phyloP scores from a whole-genome alignment of 1,284 basidiomycete species.

The Pascua sp. region DNA sequence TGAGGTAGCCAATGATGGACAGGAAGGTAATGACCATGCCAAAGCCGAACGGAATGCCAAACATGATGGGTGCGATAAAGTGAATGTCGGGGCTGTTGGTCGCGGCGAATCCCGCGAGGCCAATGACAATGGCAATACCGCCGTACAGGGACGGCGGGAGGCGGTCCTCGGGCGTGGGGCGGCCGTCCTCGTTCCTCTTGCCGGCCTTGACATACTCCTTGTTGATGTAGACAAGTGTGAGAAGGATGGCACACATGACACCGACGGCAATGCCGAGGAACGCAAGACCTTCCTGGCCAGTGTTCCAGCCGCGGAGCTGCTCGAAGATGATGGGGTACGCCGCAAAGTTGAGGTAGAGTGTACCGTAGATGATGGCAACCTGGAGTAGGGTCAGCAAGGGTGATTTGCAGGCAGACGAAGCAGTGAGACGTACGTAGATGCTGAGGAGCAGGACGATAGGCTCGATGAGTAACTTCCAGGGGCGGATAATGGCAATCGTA shows the following conservation, averaged over 20 bases:
- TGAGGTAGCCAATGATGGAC: constrained; percentile 53
- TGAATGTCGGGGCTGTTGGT: constrained; percentile 44
- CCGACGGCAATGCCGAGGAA: constrained; percentile 66
- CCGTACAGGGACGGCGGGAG: constrained; percentile 56
- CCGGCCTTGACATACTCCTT: constrained; percentile 54
- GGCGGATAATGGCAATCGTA: constrained; percentile 48
- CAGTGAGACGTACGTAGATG: constrained; percentile 51
- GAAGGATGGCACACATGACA: constrained; percentile 56
- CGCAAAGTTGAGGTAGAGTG: constrained; percentile 43
- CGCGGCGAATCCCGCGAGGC: constrained; percentile 48
- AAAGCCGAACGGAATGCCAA: constrained; percentile 60
- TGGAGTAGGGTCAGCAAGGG: constrained; percentile 26
- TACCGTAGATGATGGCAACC: constrained; percentile 56
- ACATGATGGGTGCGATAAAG: constrained; percentile 58
- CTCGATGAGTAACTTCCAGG: constrained; percentile 55
- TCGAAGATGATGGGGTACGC: constrained; percentile 62
- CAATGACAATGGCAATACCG: constrained; percentile 42
- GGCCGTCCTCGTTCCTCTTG: constrained; percentile 14
- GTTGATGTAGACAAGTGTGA: constrained; percentile 55
- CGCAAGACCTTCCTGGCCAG: constrained; percentile 61
- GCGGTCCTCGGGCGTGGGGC: constrained; percentile 60
- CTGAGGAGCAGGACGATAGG: constrained; percentile 60
- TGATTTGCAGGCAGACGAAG: constrained; percentile 42
- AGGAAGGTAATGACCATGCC: constrained; percentile 54
- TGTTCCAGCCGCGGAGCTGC: constrained; percentile 58